Evolutionary conservation across 2,329 filamentous ascomycete species (phyloP), one percentile per base, ranked within the genome.

Genomic region (Fusarium verrucosum): DNA sequence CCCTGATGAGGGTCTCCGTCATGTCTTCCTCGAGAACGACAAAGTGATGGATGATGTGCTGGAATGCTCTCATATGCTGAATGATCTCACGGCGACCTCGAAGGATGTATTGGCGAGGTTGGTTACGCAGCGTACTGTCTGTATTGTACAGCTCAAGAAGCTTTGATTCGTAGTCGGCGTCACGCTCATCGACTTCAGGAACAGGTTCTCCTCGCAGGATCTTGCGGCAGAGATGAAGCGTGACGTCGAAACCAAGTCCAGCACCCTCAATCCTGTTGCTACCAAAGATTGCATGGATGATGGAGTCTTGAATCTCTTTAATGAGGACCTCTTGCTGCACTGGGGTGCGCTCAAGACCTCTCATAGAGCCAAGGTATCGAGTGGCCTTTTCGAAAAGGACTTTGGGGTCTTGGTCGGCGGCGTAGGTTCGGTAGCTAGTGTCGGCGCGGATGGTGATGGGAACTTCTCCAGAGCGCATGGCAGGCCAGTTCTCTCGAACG

Each of bases 181-280:
- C 50, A 13, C 22, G 14, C 30, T 58, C 61, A 16, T 54, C 41
- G 22, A 70, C 20, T 0, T 51, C 16, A 3, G 38, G 38, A 1
- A 65, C 32, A 4, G 43, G 7, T 4, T 70, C 66, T 2, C 59
- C 56, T 16, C 10, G 19, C 1, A 73, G 22, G 2, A 71, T 40
- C 22, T 32, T 52, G 1, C 35, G 52, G 5, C 71, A 73, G 4
- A 70, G 44, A 6, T 64, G 37, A 1, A 62, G 16, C 2, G 71
- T 73, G 2, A 59, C 37, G 3, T 69, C 50, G 6, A 49, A 49
- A 3, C 25, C 35, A 4, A 73, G 42, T 0, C 71, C 71, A 0
- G 62, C 69, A 20, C 42, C 7, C 25, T 73, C 71, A 5, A 72
- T 72, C 53, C n/a, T 55, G 45, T 73, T 73, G 20, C 70, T 73